phyloP scores from a whole-genome alignment of 2,329 filamentous ascomycete genomes.

The Aureobasidium sp. region DNA sequence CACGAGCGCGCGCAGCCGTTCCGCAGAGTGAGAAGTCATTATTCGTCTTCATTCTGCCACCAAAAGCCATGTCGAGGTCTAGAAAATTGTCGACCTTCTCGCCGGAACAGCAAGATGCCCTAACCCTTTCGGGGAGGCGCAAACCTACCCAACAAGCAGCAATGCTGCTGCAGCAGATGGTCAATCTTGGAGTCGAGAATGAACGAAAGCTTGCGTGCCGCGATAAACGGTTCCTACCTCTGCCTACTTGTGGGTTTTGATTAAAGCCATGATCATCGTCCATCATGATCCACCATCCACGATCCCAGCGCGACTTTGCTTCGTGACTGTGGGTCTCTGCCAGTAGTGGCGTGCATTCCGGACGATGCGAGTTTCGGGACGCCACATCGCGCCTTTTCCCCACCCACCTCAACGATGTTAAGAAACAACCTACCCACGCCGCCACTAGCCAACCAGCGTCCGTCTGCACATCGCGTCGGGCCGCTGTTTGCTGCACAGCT shows the following conservation, averaged over 20 bases:
- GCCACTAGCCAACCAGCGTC: constrained; percentile 11
- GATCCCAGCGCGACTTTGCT: constrained; percentile 16
- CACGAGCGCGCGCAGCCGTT: constrained; percentile 2
- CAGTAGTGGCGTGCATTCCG: constrained; percentile 16
- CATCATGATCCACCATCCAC: constrained; percentile 11
- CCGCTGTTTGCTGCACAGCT: constrained; percentile 14
- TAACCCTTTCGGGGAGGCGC: constrained; percentile 12
- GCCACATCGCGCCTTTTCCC: constrained; percentile 15
- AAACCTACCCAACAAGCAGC: not conserved
- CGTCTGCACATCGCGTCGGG: constrained; percentile 15
- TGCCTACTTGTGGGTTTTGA: constrained; percentile 2
- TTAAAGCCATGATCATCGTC: constrained; percentile 6
- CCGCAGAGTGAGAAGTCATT: not conserved
- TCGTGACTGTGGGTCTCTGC: constrained; percentile 11
- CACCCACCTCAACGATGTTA: constrained; percentile 14
- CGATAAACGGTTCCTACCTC: constrained; percentile 4
- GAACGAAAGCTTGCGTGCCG: constrained; percentile 13
- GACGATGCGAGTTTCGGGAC: constrained; percentile 12
- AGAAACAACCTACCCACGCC: constrained; percentile 3
- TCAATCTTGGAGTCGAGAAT: not conserved
- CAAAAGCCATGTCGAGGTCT: constrained; percentile 12
- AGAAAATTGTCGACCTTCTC: constrained; percentile 8
- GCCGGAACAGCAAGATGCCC: not conserved
- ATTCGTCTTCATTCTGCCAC: not conserved
- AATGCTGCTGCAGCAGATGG: too few relatives aligned